Evolutionary conservation across 2,329 filamentous ascomycete genomes (phyloP).

Genomic region (Cercospora zeae-maydis): DNA sequence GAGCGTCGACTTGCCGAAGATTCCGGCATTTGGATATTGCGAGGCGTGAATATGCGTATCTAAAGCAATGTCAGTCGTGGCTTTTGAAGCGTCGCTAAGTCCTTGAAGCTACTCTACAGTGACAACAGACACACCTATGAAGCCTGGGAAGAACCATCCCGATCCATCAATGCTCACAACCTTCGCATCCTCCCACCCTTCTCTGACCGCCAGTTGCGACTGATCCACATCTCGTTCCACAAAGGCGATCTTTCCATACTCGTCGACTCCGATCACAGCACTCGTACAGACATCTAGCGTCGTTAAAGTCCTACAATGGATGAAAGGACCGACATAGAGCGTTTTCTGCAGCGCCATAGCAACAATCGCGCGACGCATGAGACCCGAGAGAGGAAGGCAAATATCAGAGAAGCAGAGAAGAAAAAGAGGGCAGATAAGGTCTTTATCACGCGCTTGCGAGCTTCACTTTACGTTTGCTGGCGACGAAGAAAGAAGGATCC

Average conservation of each 20-base stretch:
- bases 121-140: conserved; percentile 58
- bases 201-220: conserved; percentile 21
- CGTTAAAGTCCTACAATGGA: conserved; percentile 51
- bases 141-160: conserved; percentile 80
- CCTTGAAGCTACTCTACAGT: neutral
- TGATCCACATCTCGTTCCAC: conserved; percentile 38
- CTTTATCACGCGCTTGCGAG: neutral
- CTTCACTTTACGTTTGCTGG: neutral
- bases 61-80: conserved; percentile 37
- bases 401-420: neutral
- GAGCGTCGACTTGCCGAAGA: conserved; percentile 90
- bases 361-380: neutral
- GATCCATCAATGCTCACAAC: conserved; percentile 42
- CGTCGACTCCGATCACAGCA: conserved; percentile 52
- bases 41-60: conserved; percentile 95
- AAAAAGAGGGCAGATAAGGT: neutral
- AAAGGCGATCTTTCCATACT: conserved; percentile 51
- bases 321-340: conserved; percentile 60
- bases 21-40: conserved; percentile 89
- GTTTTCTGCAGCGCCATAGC: conserved; percentile 30
- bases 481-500: neutral
- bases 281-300: conserved; percentile 49
- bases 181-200: conserved; percentile 43
- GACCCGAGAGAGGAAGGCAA: neutral
- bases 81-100: neutral